Conservation (phyloP, 2,329 filamentous ascomycete genomes). For the Trichoderma sp. region DNA sequence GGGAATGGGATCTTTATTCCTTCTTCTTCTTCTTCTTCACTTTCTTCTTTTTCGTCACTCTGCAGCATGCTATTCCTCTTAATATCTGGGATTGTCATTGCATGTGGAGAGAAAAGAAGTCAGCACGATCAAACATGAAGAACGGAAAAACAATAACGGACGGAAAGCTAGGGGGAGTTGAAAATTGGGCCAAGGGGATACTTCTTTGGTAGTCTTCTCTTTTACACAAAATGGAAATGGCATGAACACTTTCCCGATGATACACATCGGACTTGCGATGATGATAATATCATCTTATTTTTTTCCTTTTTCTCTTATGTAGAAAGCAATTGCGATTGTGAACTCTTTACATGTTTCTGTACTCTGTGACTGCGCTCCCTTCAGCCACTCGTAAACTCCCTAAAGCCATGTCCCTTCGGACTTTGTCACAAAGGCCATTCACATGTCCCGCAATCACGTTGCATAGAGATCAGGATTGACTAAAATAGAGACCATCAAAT, state of each 20-base stretch:
- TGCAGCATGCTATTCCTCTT: too few species aligned
- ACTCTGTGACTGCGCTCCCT: background rate
- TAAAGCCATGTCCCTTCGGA: background rate
- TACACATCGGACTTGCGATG: slow-evolving; percentile 15
- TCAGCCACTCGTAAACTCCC: background rate
- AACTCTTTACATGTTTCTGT: background rate
- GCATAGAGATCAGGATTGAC: background rate
- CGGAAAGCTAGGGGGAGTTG: background rate
- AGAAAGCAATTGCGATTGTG: slow-evolving; percentile 26
- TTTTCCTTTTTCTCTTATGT: slow-evolving; percentile 21
- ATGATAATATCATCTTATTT: slow-evolving; percentile 17
- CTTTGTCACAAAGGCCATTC: too few species aligned
- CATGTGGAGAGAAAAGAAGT: slow-evolving; percentile 1
- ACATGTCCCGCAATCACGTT: background rate
- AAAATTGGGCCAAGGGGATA: slow-evolving; percentile 8
- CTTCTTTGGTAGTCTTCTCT: slow-evolving; percentile 30
- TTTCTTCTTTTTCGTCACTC: slow-evolving; percentile 1
- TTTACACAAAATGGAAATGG: slow-evolving; percentile 33
- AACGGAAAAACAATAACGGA: background rate
- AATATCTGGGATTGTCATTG: slow-evolving; percentile 16
- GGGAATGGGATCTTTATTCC: slow-evolving; percentile 8
- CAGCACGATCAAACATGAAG: background rate
- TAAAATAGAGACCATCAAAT: background rate
- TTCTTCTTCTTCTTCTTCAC: slow-evolving; percentile 29
- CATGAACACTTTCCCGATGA: slow-evolving; percentile 33